phyloP scores from a whole-genome alignment of 345 rosid genomes.

The Jatropha curcas region DNA sequence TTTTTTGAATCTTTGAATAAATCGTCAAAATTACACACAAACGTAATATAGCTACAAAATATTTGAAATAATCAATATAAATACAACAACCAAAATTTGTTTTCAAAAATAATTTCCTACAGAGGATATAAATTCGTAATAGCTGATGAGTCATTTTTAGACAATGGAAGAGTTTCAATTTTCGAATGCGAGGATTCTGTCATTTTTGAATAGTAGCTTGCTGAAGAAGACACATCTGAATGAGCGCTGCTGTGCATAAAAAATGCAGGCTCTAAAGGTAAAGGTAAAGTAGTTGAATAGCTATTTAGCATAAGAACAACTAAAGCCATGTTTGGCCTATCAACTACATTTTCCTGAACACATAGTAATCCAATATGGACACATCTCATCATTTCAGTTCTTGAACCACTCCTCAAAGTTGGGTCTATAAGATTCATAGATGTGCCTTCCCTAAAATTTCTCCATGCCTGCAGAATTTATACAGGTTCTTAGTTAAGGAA shows the following conservation, averaged over 20 bases:
- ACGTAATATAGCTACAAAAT: too few species aligned
- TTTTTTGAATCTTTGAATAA: too few species aligned
- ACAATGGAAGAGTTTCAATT: background rate
- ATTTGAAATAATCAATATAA: too few species aligned
- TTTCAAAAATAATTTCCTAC: too few species aligned
- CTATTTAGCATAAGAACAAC: conserved; percentile 50
- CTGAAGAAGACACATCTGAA: conserved; percentile 17
- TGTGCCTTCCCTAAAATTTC: conserved; percentile 21
- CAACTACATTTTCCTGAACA: conserved; percentile 5
- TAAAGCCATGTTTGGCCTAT: conserved; percentile 12
- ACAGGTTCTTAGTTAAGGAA: too few species aligned
- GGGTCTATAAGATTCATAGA: conserved; percentile 11
- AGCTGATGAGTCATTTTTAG: conserved; percentile 23
- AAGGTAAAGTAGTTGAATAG: conserved; percentile 36
- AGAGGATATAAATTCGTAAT: conserved; percentile 22
- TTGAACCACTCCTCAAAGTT: conserved; percentile 7
- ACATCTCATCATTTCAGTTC: conserved; percentile 4
- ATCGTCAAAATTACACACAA: too few species aligned
- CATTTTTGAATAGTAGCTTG: background rate
- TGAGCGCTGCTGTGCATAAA: conserved; percentile 17
- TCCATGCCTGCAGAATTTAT: conserved; percentile 30
- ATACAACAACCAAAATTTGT: too few species aligned
- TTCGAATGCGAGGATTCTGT: background rate
- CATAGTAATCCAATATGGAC: conserved; percentile 3
- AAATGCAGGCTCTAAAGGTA: conserved; percentile 46